Evolutionary conservation across 2,329 filamentous ascomycete species (phyloP).

Genomic region (Ophiobolus disseminans): DNA sequence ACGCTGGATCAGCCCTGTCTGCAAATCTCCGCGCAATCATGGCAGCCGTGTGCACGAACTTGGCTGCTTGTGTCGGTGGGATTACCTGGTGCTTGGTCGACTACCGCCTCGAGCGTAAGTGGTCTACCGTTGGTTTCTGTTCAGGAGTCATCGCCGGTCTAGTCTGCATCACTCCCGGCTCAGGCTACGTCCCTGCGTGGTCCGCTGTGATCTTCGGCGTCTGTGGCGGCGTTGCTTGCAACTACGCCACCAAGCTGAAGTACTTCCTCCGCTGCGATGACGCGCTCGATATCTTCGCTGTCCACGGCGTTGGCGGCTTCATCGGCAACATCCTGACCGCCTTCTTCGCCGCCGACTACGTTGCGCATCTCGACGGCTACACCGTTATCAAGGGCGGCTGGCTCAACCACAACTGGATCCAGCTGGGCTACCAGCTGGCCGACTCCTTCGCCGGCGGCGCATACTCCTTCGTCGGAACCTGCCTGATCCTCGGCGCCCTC

Average conservation of each 20-base stretch:
- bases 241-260: constrained; percentile 91
- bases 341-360: constrained; percentile 85
- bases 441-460: constrained; percentile 77
- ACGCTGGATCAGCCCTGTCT: constrained; percentile 80
- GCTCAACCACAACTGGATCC: constrained; percentile 83
- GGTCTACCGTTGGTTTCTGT: constrained; percentile 93
- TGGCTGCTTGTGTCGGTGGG: constrained; percentile 82
- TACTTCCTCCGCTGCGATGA: constrained; percentile 83
- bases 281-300: constrained; percentile 76
- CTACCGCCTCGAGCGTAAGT: constrained; percentile 87
- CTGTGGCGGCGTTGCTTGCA: constrained; percentile 77
- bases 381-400: constrained; percentile 76
- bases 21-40: constrained; percentile 86
- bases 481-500: constrained; percentile 68
- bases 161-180: constrained; percentile 87
- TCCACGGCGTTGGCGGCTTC: constrained; percentile 66
- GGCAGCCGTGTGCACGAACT: constrained; percentile 84
- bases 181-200: constrained; percentile 86
- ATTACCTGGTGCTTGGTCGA: constrained; percentile 91
- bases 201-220: constrained; percentile 80
- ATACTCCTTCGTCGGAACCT: constrained; percentile 81
- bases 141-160: constrained; percentile 87
- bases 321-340: constrained; percentile 67
- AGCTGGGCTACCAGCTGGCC: constrained; percentile 82
- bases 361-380: constrained; percentile 78